Base-by-base conservation (phyloP, 148 eudicot species). In the Limonium bicolor region DNA sequence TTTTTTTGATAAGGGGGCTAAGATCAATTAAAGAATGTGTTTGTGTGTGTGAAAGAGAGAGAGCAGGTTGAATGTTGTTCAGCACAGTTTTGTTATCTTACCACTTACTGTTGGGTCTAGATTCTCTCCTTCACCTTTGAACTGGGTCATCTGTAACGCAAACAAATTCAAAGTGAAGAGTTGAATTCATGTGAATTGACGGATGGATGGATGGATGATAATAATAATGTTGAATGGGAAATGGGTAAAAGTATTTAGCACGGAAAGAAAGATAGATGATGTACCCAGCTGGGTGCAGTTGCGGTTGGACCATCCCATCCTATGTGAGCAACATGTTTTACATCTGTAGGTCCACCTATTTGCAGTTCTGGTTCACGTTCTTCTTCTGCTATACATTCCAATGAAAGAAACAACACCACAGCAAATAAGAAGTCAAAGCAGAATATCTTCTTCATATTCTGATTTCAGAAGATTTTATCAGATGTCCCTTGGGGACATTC, bases 301-400 rank as follows among this genome's bases (percentile, higher is more conserved):
- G 74, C 59, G 14, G 74, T 52, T 15, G 70, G 70, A 69, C 74
- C 74, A 64, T 69, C 74, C 74, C 74, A 69, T 27, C 74, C 74
- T 23, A 69, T 69, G 13, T 69, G 74, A 33, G 74, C 74, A 55
- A 69, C 74, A 69, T 69, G 74, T 14, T 69, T 69, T 48, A 69
- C 74, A 60, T 69, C 74, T 24, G 74, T 69, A 2, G 74, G 74
- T n/a, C 35, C 23, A 13, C 74, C 74, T 35, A 69, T 69, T 64
- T 69, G 63, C 52, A 69, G 48, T 23, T 69, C 69, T 41, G 62
- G 55, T 23, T 69, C 74, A 15, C 60, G 51, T 36, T 62, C 66
- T 4, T 60, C 59, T 20, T 64, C 74, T 69, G 27, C 66, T 59
- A 15, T n/a, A 8, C 21, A n/a, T 22, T 35, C 12, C 18, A 48